Percentiles rank a stretch among this genome's conserved stretches.
Evolutionary conservation across 768 basidiomycete species (phyloP).

Genomic region (Termitomyces sp.): DNA sequence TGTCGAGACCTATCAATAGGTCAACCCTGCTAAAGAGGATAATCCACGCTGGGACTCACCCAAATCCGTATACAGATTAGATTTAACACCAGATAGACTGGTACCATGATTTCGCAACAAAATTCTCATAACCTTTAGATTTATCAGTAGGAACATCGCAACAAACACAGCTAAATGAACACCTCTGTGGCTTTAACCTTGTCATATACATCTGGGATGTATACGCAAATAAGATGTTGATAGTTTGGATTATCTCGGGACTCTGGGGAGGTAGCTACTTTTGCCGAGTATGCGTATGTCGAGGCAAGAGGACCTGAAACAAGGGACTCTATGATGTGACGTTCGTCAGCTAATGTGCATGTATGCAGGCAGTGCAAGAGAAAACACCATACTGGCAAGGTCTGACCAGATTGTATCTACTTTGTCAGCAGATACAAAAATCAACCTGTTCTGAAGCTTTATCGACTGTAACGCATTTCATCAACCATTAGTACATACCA

Average conservation of each 20-base stretch:
- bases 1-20: conserved; percentile 50
- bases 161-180: background rate
- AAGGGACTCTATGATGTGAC: conserved; percentile 44
- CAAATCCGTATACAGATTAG: conserved; percentile 59
- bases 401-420: conserved; percentile 59
- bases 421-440: conserved; percentile 56
- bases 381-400: conserved; percentile 44
- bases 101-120: conserved; percentile 61
- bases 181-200: conserved; percentile 54
- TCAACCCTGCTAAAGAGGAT: background rate
- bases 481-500: conserved; percentile 37
- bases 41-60: conserved; percentile 26
- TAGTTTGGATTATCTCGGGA: conserved; percentile 35
- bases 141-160: background rate
- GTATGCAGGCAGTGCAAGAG: background rate
- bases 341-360: background rate
- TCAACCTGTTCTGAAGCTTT: conserved; percentile 40
- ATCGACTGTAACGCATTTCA: background rate
- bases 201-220: conserved; percentile 68
- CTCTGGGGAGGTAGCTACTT: conserved; percentile 60
- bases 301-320: conserved; percentile 55
- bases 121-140: conserved; percentile 58
- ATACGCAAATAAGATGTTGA: conserved; percentile 67
- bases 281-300: conserved; percentile 50
- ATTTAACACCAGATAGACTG: conserved; percentile 64